Conservation (phyloP, 768 basidiomycete genomes). For the Mycena haematopus region DNA sequence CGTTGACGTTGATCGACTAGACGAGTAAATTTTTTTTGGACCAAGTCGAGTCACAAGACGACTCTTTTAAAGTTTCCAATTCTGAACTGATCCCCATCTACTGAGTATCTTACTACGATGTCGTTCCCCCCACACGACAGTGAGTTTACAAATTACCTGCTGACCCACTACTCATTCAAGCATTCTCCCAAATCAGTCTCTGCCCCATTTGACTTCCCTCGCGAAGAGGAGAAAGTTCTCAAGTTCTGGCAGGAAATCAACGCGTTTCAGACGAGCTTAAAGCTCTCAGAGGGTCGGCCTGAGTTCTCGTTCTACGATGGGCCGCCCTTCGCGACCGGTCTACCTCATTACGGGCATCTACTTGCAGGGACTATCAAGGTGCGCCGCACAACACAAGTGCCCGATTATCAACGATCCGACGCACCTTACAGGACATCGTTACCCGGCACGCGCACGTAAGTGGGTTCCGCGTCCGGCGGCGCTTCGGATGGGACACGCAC, state of each 20-base stretch:
- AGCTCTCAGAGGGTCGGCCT: conserved; percentile 89
- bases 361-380: conserved; percentile 95
- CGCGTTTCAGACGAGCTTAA: conserved; percentile 94
- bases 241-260: conserved; percentile 96
- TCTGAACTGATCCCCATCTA: conserved; percentile 14
- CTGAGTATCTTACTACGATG: conserved; percentile 50
- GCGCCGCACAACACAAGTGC: conserved; percentile 31
- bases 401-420: conserved; percentile 24
- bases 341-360: conserved; percentile 96
- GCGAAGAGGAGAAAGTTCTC: conserved; percentile 90
- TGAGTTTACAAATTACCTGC: conserved; percentile 43
- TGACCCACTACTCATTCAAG: conserved; percentile 27
- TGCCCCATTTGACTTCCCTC: conserved; percentile 79
- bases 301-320: conserved; percentile 97
- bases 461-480: conserved; percentile 89
- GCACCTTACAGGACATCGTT: conserved; percentile 83
- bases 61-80: conserved; percentile 12
- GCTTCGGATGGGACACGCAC: conserved; percentile 99
- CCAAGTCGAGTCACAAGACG: conserved; percentile 11
- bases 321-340: conserved; percentile 95
- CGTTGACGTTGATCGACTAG: no score
- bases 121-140: conserved; percentile 76
- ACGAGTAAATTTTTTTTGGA: background rate
- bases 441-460: conserved; percentile 95
- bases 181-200: conserved; percentile 56